Evolutionary conservation across 805 yeast genomes (phyloP).

Genomic region (Hagleromyces aurorensis): DNA sequence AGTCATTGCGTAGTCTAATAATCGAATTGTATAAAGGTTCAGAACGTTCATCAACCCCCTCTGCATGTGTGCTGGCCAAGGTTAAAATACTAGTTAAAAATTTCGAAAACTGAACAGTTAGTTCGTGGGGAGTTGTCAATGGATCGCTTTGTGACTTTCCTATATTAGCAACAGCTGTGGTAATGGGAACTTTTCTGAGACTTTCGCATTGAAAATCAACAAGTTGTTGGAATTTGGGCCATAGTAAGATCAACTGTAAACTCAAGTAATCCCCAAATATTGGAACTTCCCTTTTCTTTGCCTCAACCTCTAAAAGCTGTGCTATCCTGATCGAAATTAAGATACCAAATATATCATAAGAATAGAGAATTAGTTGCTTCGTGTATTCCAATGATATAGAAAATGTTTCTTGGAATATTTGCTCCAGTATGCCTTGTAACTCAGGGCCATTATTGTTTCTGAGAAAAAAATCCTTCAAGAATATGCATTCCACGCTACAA

Average conservation of each 20-base stretch:
- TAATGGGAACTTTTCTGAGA: constrained; percentile 43
- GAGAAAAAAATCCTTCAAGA: constrained; percentile 63
- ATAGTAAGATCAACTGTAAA: constrained; percentile 54
- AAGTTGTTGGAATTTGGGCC: constrained; percentile 80
- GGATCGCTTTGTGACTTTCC: constrained; percentile 23
- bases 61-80: constrained; percentile 35
- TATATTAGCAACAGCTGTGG: constrained; percentile 27
- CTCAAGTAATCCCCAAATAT: constrained; percentile 60
- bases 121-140: constrained; percentile 41
- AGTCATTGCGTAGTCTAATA: constrained; percentile 64
- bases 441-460: constrained; percentile 36
- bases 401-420: constrained; percentile 47
- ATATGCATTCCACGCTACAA: constrained; percentile 65
- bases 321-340: constrained; percentile 65
- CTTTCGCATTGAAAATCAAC: constrained; percentile 73
- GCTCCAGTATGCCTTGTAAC: constrained; percentile 39
- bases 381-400: constrained; percentile 43
- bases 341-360: constrained; percentile 72
- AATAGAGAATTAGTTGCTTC: constrained; percentile 31
- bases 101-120: constrained; percentile 76
- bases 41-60: constrained; percentile 27
- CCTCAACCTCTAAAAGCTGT: constrained; percentile 54
- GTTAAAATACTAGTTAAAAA: constrained; percentile 63
- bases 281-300: constrained; percentile 65
- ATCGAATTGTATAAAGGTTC: constrained; percentile 74